These are phyloP conservation scores for Abrus pulchellus DNA, from an alignment of 306 rosid species.

Conservation along the genomic window DNA sequence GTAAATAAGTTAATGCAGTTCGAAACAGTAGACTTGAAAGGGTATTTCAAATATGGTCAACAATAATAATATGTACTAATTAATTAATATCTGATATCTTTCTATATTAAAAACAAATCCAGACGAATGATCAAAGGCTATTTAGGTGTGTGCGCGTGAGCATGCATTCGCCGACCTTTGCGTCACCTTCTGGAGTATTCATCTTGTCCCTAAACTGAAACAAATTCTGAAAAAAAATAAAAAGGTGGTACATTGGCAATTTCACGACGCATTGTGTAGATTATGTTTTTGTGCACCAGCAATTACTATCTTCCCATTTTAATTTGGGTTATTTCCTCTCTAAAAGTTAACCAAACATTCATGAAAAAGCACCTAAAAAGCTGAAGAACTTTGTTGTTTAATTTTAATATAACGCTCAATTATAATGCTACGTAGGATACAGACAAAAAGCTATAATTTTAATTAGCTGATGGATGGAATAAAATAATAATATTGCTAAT, in stretches of 20 bases:
- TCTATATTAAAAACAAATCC: slow-evolving; percentile 20
- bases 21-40: background rate
- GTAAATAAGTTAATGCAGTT: background rate
- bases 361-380: background rate
- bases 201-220: background rate
- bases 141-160: background rate
- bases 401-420: too few species aligned
- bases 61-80: background rate
- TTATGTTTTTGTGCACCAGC: background rate
- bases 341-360: background rate
- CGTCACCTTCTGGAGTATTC: background rate
- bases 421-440: too few species aligned
- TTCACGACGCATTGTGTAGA: too few species aligned
- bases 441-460: too few species aligned
- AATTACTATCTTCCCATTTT: background rate
- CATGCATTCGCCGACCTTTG: background rate
- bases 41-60: slow-evolving; percentile 28
- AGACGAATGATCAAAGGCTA: background rate
- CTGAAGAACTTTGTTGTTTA: background rate
- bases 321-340: background rate
- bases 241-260: too few species aligned
- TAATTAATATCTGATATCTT: background rate
- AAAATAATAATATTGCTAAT: too few species aligned
- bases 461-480: too few species aligned
- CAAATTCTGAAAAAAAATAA: too few species aligned